These are phyloP conservation scores for Yarrowia sp. DNA, from an alignment of 805 yeast genomes.

Conservation along the genomic window DNA sequence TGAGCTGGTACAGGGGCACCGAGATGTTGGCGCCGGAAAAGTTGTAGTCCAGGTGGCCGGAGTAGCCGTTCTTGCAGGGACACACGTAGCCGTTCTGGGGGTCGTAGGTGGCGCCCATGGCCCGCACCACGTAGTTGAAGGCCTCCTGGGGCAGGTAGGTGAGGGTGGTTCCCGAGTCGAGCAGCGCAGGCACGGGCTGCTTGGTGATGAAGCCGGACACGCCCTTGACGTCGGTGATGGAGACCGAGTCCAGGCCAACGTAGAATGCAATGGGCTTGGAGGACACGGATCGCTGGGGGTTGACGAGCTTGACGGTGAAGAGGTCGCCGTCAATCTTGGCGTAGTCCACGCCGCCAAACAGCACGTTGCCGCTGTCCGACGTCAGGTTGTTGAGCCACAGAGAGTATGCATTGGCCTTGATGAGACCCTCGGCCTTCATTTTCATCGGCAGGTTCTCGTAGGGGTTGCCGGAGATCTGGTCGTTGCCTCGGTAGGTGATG, in stretches of 20 bases:
- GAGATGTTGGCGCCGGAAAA: slow-evolving; percentile 43
- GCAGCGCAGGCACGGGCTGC: slow-evolving; percentile 51
- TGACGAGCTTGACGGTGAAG: slow-evolving; percentile 49
- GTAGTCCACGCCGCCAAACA: slow-evolving; percentile 57
- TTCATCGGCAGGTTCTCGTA: slow-evolving; percentile 72
- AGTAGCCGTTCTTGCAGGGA: slow-evolving; percentile 30
- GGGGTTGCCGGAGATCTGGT: slow-evolving; percentile 40
- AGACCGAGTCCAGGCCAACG: slow-evolving; percentile 42
- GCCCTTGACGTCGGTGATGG: slow-evolving; percentile 35
- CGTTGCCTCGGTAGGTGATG: slow-evolving; percentile 41
- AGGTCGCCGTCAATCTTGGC: slow-evolving; percentile 54
- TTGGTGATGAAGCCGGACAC: slow-evolving; percentile 35
- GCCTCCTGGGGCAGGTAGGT: slow-evolving; percentile 56
- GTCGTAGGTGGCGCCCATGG: slow-evolving; percentile 35
- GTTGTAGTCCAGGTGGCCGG: slow-evolving; percentile 40
- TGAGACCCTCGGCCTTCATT: slow-evolving; percentile 58
- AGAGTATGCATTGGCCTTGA: slow-evolving; percentile 56
- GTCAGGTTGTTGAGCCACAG: slow-evolving; percentile 53
- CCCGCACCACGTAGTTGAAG: slow-evolving; percentile 21
- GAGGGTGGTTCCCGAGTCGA: slow-evolving; percentile 66
- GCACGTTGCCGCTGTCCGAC: slow-evolving; percentile 51
- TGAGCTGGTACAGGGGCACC: slow-evolving; percentile 46
- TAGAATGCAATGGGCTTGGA: slow-evolving; percentile 42
- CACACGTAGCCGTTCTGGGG: slow-evolving; percentile 41
- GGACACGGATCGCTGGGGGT: slow-evolving; percentile 40